Conservation (phyloP, 768 basidiomycete species). For the Naganishia onofrii region DNA sequence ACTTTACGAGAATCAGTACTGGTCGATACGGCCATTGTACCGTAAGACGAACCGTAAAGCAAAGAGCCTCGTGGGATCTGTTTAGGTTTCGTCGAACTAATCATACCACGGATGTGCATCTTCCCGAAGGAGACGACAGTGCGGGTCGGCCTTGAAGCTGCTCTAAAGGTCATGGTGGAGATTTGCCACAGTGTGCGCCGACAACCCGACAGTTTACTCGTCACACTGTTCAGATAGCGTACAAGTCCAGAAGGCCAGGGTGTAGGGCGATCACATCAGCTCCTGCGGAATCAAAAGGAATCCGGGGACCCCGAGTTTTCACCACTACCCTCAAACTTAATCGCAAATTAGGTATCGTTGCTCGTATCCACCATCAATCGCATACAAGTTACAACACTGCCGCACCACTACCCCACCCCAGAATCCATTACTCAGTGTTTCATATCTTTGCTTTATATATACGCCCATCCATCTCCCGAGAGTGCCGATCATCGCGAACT, state of each 20-base stretch:
- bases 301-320: background rate
- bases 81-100: slow-evolving; percentile 13
- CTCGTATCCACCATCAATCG: no score
- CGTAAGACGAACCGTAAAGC: slow-evolving; percentile 19
- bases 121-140: background rate
- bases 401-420: background rate
- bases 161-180: background rate
- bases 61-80: slow-evolving; percentile 25
- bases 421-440: background rate
- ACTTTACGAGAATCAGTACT: background rate
- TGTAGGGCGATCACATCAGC: slow-evolving; percentile 1
- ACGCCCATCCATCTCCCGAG: background rate
- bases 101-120: slow-evolving; percentile 2
- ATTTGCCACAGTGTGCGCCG: background rate
- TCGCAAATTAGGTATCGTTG: no score
- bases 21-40: background rate
- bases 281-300: background rate
- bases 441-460: background rate
- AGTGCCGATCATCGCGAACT: slow-evolving; percentile 3
- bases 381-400: no score
- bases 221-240: no score
- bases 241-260: background rate
- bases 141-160: background rate
- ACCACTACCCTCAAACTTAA: no score
- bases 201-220: no score